Base-by-base conservation (phyloP, 805 yeast genomes). In the Candida loeiensis region DNA sequence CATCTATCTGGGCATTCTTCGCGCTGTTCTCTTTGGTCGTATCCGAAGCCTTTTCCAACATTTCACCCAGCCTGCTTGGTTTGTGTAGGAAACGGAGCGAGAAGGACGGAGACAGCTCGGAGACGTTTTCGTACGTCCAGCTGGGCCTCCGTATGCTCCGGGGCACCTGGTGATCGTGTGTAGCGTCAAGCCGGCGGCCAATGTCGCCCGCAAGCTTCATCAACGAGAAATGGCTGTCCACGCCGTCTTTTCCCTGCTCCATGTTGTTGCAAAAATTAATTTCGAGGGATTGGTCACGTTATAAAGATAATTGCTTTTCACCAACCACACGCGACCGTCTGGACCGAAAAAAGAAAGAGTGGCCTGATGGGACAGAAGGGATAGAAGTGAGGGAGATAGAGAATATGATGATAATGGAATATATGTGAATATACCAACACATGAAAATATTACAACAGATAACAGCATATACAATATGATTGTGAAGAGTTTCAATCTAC, bases 81-180 rank as follows among this genome's bases (percentile, higher is more conserved):
- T 61, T 65, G 45, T 67, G 71, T 45, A 67, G 58, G 43, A 65
- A 59, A 36, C 58, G 55, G 53, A 68, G 51, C 3, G 69, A 63
- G 17, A 58, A 52, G 9, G 65, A n/a, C 41, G 42, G 40, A 35
- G 13, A 13, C 29, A 12, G 34, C 29, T 36, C 27, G 11, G 20
- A 11, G 14, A 19, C 24, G 17, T 31, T 34, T 24, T 34, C 43
- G 21, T 34, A 38, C 4, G 41, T 38, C 37, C 28, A 33, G 18
- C 37, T 38, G 13, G 26, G 40, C 22, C 36, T 37, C 16, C 40
- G 30, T 13, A n/a, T 9, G 15, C 33, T 30, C 17, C 18, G 4
- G 13, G 33, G 33, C 9, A 17, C 21, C 27, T 25, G n/a, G 27
- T 12, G n/a, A 25, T 13, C 6, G n/a, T 6, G n/a, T 25, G 13